Conservation (phyloP, 169 alveolate species). For the Plasmodium coatneyi region DNA sequence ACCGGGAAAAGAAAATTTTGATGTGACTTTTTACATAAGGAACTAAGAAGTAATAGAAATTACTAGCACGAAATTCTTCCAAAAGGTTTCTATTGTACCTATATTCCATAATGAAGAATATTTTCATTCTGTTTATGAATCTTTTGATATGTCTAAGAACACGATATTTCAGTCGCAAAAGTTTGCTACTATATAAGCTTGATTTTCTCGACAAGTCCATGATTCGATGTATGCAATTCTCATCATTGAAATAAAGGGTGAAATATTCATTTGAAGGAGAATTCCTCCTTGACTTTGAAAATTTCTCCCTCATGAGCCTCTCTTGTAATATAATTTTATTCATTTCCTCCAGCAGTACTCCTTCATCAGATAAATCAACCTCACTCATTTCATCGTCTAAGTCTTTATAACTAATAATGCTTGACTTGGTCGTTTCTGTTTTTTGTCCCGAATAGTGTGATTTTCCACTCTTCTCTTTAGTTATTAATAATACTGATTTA, state of each 20-base stretch:
- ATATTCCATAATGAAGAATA: neutral
- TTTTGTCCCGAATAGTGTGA: neutral
- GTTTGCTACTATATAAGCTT: conserved; percentile 9
- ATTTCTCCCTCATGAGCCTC: neutral
- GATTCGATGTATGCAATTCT: neutral
- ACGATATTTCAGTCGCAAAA: conserved; percentile 1
- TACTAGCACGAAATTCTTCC: neutral
- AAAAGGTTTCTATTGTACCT: neutral
- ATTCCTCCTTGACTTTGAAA: neutral
- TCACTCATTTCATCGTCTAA: neutral
- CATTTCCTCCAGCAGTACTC: neutral
- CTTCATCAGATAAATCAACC: conserved; percentile 10
- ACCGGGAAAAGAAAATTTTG: neutral
- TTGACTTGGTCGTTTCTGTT: neutral
- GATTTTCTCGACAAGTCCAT: conserved; percentile 22
- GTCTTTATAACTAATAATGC: neutral
- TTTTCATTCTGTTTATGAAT: neutral
- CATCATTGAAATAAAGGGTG: neutral
- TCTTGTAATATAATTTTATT: conserved; percentile 11
- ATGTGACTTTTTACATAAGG: neutral
- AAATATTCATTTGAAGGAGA: neutral
- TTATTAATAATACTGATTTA: neutral
- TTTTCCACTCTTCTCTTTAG: neutral
- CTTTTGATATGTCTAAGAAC: neutral
- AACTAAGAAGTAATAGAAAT: neutral